phyloP scores from a whole-genome alignment of 345 rosid species.

The Toxicodendron radicans region DNA sequence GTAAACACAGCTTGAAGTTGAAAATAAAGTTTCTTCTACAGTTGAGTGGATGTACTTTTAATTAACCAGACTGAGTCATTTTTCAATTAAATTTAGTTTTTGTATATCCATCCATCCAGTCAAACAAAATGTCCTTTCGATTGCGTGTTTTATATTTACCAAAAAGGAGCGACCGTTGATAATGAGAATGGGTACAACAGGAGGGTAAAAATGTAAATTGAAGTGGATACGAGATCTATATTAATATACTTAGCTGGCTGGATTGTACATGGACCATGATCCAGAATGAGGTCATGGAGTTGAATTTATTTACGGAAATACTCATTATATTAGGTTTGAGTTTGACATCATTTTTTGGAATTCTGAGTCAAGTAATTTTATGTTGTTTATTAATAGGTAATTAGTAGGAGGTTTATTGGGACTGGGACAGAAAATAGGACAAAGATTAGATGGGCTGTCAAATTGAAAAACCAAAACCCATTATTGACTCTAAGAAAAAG shows the following conservation, averaged over 20 bases:
- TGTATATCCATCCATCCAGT: background rate
- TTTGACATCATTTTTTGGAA: background rate
- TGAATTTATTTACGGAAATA: slow-evolving; percentile 16
- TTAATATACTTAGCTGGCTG: slow-evolving; percentile 21
- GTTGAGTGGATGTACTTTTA: too few species aligned
- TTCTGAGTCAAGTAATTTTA: background rate
- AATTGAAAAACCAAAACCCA: background rate
- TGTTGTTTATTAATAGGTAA: background rate
- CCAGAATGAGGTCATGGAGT: slow-evolving; percentile 20
- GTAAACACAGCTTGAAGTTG: slow-evolving; percentile 17
- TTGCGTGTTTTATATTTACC: slow-evolving; percentile 12
- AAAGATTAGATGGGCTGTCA: background rate
- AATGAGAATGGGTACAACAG: too few species aligned
- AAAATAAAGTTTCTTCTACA: slow-evolving; percentile 17
- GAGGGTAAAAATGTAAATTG: slow-evolving; percentile 9
- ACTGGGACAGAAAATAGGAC: background rate
- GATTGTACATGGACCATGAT: slow-evolving; percentile 6
- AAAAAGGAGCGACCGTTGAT: too few species aligned
- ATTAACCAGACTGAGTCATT: slow-evolving; percentile 8
- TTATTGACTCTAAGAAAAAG: too few species aligned
- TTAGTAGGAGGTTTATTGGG: too few species aligned
- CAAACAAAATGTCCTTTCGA: slow-evolving; percentile 7
- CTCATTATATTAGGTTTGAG: slow-evolving; percentile 9
- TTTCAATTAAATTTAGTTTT: background rate
- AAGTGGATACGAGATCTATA: background rate